Evolutionary conservation across 2,329 filamentous ascomycete species (phyloP).

Genomic region (Aspergillus sergii): DNA sequence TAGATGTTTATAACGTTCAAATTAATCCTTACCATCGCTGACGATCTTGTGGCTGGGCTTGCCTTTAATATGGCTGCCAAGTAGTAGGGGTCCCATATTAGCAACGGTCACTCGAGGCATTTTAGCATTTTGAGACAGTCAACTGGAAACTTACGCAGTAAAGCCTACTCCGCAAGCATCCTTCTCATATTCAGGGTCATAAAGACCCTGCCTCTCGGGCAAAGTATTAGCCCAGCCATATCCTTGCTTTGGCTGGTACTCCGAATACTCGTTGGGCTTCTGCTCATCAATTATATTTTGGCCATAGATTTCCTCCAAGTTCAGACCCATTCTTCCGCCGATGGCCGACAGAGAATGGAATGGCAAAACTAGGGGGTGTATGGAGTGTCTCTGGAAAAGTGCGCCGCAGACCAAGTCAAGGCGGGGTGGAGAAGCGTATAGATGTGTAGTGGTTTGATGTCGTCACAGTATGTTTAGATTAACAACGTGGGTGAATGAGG

Average conservation of each 20-base stretch:
- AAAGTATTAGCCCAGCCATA: constrained; percentile 96
- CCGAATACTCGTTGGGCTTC: constrained; percentile 50
- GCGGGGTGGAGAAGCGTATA: constrained; percentile 18
- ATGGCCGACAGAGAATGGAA: constrained; percentile 44
- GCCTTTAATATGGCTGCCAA: constrained; percentile 88
- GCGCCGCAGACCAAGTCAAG: constrained; percentile 23
- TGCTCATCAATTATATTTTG: constrained; percentile 49
- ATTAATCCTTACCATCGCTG: constrained; percentile 76
- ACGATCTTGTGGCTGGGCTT: constrained; percentile 97
- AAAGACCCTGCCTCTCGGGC: constrained; percentile 97
- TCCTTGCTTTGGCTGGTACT: constrained; percentile 59
- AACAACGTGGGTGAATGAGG: constrained; percentile 25
- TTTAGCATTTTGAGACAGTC: not conserved
- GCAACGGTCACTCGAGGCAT: not conserved
- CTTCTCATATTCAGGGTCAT: constrained; percentile 94
- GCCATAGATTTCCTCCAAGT: constrained; percentile 52
- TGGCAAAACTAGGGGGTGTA: constrained; percentile 20
- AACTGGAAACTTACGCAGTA: constrained; percentile 71
- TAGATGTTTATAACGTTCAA: not conserved
- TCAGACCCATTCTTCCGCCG: constrained; percentile 55
- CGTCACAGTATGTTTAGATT: constrained; percentile 28
- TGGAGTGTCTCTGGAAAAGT: constrained; percentile 15
- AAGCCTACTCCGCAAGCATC: constrained; percentile 99
- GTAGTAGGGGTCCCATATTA: constrained; percentile 14
- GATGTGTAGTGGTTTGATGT: constrained; percentile 22